Percentiles rank a stretch among this genome's conserved stretches.
phyloP scores from a whole-genome alignment of 495 filamentous ascomycete species.

The Neurospora hispaniola region DNA sequence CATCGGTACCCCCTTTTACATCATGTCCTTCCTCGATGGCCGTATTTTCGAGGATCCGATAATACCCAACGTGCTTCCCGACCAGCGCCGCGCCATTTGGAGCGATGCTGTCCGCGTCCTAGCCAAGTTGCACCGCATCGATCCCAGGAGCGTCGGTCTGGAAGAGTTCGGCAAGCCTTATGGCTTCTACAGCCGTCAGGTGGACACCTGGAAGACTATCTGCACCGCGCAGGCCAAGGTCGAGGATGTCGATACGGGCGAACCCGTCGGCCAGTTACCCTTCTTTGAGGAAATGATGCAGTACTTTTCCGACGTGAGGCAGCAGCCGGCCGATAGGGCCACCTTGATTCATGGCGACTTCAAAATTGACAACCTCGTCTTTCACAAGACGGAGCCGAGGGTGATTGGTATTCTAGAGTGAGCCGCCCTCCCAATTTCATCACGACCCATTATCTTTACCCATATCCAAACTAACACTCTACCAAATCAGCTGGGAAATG shows the following conservation, averaged over 20 bases:
- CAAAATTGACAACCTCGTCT: slow-evolving; percentile 96
- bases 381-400: slow-evolving; percentile 74
- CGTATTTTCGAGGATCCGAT: slow-evolving; percentile 84
- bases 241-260: slow-evolving; percentile 62
- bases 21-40: slow-evolving; percentile 90
- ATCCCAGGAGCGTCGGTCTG: slow-evolving; percentile 53
- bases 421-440: slow-evolving; percentile 16
- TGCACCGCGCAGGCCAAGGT: slow-evolving; percentile 65
- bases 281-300: slow-evolving; percentile 67
- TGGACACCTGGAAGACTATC: slow-evolving; percentile 69
- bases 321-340: slow-evolving; percentile 66
- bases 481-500: slow-evolving; percentile 68
- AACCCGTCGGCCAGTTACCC: slow-evolving; percentile 71
- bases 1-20: slow-evolving; percentile 87
- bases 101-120: slow-evolving; percentile 70
- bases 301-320: slow-evolving; percentile 59
- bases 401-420: slow-evolving; percentile 90
- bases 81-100: slow-evolving; percentile 74
- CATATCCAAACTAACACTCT: slow-evolving; percentile 7
- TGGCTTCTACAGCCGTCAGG: slow-evolving; percentile 82
- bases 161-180: slow-evolving; percentile 59
- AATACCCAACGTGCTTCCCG: slow-evolving; percentile 60
- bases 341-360: slow-evolving; percentile 90
- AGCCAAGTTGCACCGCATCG: slow-evolving; percentile 74
- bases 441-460: neutral